Base-by-base conservation (phyloP, 495 filamentous ascomycete genomes). In the Penicillium odoratum region DNA sequence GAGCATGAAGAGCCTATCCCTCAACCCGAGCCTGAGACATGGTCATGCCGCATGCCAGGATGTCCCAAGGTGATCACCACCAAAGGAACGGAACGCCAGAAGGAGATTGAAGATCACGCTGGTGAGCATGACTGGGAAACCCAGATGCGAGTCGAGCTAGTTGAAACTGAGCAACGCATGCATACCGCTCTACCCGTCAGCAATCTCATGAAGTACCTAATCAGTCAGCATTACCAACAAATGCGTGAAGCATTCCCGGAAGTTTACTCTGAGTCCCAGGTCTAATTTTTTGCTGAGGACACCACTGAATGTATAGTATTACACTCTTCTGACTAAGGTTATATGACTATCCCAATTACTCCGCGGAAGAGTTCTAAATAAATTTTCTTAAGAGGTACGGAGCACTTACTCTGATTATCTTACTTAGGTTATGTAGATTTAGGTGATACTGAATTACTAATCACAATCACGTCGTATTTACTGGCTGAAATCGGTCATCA, bases 41-140 rank as follows among this genome's bases (percentile, higher is more conserved):
- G 89, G 88, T 74, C 73, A 10, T 95, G 91, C 64, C 80, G 82
- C 30, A 80, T 89, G 54, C 82, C 84, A 34, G 88, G 81, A 29
- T 95, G 91, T 68, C 66, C 67, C 29, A 83, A 85, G 53, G 80
- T 91, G 25, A 79, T 83, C 62, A 80, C 77, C 29, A 85, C 83
- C 25, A 81, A 83, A 46, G 77, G 80, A 11, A 73, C 80, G 34
- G 73, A 77, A 3, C 83, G 83, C 28, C 82, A 85, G 65, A 72
- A 79, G 18, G 69, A 83, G 16, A 88, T 93, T 44, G 71, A 77
- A 40, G 73, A 82, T 34, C 91, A 95, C 66, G 85, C 84, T 36
- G 68, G 80, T 31, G 76, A 80, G 44, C 90, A 94, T 72, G 82
- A 86, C n/a, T 78, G 78, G 61, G 78, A 83, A 31, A 77, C 79